A percentile compares a stretch with the other conserved stretches of the same genome.
Conservation (phyloP, 352 stramenopile species). For the Thalassiosira sp. region DNA sequence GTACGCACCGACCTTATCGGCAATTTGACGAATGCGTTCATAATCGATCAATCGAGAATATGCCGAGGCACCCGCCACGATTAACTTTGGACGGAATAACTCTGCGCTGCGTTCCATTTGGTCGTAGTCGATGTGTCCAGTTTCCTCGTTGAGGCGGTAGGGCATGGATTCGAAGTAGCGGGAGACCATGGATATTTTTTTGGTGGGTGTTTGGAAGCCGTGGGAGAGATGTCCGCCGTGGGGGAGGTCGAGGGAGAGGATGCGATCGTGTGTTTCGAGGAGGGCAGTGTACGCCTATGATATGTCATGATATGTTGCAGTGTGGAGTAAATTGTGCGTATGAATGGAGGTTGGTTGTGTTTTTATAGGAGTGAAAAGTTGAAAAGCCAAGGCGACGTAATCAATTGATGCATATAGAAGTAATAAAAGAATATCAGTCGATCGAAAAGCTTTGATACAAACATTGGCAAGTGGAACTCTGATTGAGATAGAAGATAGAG, state of each 20-base stretch:
- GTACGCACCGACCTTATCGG: constrained; percentile 91
- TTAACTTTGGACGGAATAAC: constrained; percentile 92
- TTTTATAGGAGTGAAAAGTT: too few relatives aligned
- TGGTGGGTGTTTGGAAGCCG: constrained; percentile 96
- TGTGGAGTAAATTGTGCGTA: constrained; percentile 7
- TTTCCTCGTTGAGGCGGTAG: constrained; percentile 95
- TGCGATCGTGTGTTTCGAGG: constrained; percentile 96
- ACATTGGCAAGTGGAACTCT: too few relatives aligned
- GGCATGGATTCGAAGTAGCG: constrained; percentile 99
- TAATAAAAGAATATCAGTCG: too few relatives aligned
- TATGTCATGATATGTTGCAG: neutral
- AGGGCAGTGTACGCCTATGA: constrained; percentile 95
- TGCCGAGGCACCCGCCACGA: constrained; percentile 97
- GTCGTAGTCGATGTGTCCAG: constrained; percentile 98
- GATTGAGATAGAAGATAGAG: too few relatives aligned
- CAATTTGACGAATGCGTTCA: constrained; percentile 96
- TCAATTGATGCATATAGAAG: too few relatives aligned
- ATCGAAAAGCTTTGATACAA: too few relatives aligned
- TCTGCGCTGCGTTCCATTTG: constrained; percentile 91
- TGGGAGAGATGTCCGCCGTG: constrained; percentile 98
- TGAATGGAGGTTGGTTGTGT: too few relatives aligned
- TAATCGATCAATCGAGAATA: constrained; percentile 99
- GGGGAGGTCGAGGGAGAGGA: constrained; percentile 98
- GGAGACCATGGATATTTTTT: constrained; percentile 99
- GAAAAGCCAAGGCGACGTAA: too few relatives aligned